These are phyloP conservation scores for Eremochloa ophiuroides DNA, from an alignment of 176 grass and related monocot species.

Conservation along the genomic window DNA sequence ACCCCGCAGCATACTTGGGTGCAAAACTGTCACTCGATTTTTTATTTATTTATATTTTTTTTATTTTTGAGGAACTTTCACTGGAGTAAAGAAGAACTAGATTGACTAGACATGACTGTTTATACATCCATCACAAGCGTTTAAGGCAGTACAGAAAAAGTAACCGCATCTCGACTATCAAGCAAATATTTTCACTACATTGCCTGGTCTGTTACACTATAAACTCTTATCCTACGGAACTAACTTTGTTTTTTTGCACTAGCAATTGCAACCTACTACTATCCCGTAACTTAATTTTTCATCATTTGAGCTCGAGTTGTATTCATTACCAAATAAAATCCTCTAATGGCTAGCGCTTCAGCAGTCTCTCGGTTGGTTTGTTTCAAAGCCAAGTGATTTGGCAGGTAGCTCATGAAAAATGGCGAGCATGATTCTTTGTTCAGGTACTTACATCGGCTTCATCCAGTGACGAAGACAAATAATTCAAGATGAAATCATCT, in stretches of 20 bases:
- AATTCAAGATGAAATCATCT: slow-evolving; percentile 86
- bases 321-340: not conserved
- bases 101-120: not conserved
- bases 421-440: slow-evolving; percentile 19
- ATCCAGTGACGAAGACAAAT: slow-evolving; percentile 69
- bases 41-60: too few relatives aligned
- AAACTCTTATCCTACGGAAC: not conserved
- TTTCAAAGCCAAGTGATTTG: not conserved
- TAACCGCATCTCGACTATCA: not conserved
- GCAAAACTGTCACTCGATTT: not conserved
- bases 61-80: too few relatives aligned
- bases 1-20: not conserved
- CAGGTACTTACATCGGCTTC: slow-evolving; percentile 52
- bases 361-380: not conserved
- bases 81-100: not conserved
- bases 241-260: not conserved
- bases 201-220: not conserved
- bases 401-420: not conserved
- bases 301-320: not conserved
- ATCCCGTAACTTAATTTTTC: not conserved
- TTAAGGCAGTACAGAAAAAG: not conserved
- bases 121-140: not conserved
- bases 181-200: not conserved
- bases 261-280: not conserved
- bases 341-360: not conserved